These are phyloP conservation scores for Penicillium odoratum DNA, from an alignment of 495 filamentous ascomycete genomes.

Conservation along the genomic window DNA sequence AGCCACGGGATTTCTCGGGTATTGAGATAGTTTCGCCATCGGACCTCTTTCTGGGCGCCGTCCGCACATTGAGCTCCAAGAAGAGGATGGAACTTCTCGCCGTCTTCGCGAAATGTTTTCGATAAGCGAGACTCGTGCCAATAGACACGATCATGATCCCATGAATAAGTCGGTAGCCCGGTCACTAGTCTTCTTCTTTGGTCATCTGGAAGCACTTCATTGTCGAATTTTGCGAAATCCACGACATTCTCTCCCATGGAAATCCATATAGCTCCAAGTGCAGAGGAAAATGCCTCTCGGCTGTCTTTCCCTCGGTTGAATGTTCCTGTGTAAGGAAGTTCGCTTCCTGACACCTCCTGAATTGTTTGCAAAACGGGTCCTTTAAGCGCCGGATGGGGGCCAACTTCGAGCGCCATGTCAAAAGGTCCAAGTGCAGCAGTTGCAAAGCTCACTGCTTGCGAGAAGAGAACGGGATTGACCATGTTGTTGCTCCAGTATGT, in stretches of 20 bases:
- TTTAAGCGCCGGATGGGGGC: slow-evolving; percentile 56
- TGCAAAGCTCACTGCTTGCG: slow-evolving; percentile 48
- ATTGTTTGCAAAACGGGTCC: slow-evolving; percentile 46
- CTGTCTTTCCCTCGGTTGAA: slow-evolving; percentile 40
- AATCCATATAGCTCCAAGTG: slow-evolving; percentile 52
- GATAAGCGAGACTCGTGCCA: slow-evolving; percentile 52
- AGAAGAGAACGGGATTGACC: slow-evolving; percentile 56
- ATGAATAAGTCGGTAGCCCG: slow-evolving; percentile 50
- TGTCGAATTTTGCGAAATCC: slow-evolving; percentile 14
- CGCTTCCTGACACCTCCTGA: slow-evolving; percentile 17
- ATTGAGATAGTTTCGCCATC: slow-evolving; percentile 40
- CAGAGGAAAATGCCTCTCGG: slow-evolving; percentile 41
- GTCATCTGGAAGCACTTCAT: background rate
- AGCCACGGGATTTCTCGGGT: slow-evolving; percentile 43
- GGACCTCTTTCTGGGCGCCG: slow-evolving; percentile 17
- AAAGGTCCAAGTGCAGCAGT: slow-evolving; percentile 33
- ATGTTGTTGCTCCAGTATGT: slow-evolving; percentile 62
- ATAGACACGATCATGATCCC: slow-evolving; percentile 48
- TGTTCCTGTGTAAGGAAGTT: slow-evolving; percentile 40
- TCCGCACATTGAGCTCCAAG: slow-evolving; percentile 31
- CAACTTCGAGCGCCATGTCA: slow-evolving; percentile 51
- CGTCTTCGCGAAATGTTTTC: slow-evolving; percentile 17
- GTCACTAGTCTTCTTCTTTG: slow-evolving; percentile 18
- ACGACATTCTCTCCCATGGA: slow-evolving; percentile 29
- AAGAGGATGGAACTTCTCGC: slow-evolving; percentile 26